Evolutionary conservation across 2,329 filamentous ascomycete species (phyloP).

Genomic region (Sporothrix phasma): DNA sequence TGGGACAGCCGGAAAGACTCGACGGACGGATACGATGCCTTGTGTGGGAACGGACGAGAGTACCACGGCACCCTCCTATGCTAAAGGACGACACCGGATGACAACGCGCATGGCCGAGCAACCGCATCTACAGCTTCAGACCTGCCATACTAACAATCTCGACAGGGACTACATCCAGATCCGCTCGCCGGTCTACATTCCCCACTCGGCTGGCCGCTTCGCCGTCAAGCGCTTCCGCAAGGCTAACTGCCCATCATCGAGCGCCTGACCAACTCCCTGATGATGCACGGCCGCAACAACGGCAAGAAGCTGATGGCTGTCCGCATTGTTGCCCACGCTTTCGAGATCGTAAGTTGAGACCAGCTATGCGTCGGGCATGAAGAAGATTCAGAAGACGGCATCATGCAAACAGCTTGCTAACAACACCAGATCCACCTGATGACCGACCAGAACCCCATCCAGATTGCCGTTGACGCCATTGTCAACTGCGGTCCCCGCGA

Average conservation of each 20-base stretch:
- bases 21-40: background rate
- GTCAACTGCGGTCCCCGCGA: slow-evolving; percentile 99
- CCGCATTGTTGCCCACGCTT: slow-evolving; percentile 96
- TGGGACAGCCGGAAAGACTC: background rate
- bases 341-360: slow-evolving; percentile 91
- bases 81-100: background rate
- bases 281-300: slow-evolving; percentile 99
- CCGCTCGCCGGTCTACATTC: slow-evolving; percentile 96
- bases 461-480: slow-evolving; percentile 97
- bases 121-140: background rate
- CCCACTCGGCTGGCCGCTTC: slow-evolving; percentile 97
- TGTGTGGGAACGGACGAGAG: background rate
- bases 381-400: no score
- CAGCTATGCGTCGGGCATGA: no score
- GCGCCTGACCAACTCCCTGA: slow-evolving; percentile 99
- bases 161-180: slow-evolving; percentile 98
- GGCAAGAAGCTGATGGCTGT: slow-evolving; percentile 99
- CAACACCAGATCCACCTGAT: slow-evolving; percentile 85
- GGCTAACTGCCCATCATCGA: slow-evolving; percentile 99
- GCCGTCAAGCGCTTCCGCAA: slow-evolving; percentile 99
- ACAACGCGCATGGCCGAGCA: background rate
- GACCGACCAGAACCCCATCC: slow-evolving; percentile 99
- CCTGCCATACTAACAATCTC: slow-evolving; percentile 13
- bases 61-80: background rate
- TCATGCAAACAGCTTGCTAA: no score